phyloP scores from a whole-genome alignment of 768 basidiomycete species.

The Suillus subaureus region DNA sequence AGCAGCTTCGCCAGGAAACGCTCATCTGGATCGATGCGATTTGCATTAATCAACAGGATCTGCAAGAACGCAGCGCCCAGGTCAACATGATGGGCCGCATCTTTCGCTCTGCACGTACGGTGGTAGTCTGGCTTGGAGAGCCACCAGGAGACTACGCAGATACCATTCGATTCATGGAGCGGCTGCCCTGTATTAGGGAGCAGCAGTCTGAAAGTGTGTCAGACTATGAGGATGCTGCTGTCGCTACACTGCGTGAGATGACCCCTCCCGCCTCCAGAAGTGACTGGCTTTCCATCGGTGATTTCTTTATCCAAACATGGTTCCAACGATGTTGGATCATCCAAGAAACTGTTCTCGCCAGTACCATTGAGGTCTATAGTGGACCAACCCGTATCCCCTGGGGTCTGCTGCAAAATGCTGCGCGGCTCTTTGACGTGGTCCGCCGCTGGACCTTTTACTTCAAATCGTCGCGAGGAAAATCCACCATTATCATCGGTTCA shows the following conservation, averaged over 20 bases:
- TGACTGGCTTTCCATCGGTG: constrained; percentile 5
- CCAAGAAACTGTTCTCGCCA: constrained; percentile 13
- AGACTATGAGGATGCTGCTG: background rate
- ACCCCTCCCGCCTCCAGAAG: background rate
- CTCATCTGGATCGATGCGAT: constrained; percentile 13
- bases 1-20: constrained; percentile 3
- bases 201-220: background rate
- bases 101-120: constrained; percentile 5
- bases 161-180: background rate
- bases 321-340: constrained; percentile 10
- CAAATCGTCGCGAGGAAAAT: background rate
- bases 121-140: constrained; percentile 13
- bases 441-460: background rate
- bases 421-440: background rate
- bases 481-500: background rate
- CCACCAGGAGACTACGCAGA: background rate
- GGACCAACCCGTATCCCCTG: background rate
- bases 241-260: background rate
- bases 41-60: constrained; percentile 14
- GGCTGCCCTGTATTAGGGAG: background rate
- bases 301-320: background rate
- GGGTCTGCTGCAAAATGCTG: background rate
- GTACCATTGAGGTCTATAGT: background rate
- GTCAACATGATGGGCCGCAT: constrained; percentile 11
- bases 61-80: constrained; percentile 8